These are phyloP conservation scores for Globisporangium ultimum DNA, from an alignment of 352 stramenopile species.

Conservation along the genomic window DNA sequence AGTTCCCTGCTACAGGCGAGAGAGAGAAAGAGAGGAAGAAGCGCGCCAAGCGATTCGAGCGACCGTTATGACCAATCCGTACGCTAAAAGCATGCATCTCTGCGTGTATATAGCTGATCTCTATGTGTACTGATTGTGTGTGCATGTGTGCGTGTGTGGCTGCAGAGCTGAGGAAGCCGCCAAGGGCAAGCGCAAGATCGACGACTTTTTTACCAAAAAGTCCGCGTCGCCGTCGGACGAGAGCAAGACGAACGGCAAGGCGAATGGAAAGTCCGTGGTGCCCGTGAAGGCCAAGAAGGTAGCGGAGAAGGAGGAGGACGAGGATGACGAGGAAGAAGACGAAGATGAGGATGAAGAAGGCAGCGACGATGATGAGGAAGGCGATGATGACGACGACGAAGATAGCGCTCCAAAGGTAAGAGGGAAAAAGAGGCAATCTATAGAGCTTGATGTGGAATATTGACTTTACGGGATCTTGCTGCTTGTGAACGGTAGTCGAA, in stretches of 20 bases:
- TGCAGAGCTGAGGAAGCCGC: slow-evolving; percentile 38
- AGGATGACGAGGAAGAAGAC: slow-evolving; percentile 43
- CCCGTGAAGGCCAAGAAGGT: slow-evolving; percentile 25
- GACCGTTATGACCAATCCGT: slow-evolving; percentile 30
- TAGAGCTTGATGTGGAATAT: not conserved
- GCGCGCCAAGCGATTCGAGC: not conserved
- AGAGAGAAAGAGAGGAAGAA: too few species aligned
- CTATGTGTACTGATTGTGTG: not conserved
- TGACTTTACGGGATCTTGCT: not conserved
- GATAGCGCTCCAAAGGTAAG: slow-evolving; percentile 42
- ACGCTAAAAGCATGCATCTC: slow-evolving; percentile 7
- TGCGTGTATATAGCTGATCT: not conserved
- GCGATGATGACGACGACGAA: slow-evolving; percentile 37
- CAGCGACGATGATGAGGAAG: slow-evolving; percentile 25
- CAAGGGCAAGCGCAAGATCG: slow-evolving; percentile 41
- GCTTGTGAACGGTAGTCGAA: slow-evolving; percentile 31
- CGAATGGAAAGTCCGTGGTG: slow-evolving; percentile 31
- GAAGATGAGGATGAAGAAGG: slow-evolving; percentile 38
- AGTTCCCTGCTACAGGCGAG: too few species aligned
- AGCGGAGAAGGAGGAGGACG: slow-evolving; percentile 42
- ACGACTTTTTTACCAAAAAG: slow-evolving; percentile 22
- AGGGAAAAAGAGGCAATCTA: too few species aligned
- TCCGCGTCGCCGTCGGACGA: not conserved
- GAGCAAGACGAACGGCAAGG: slow-evolving; percentile 30
- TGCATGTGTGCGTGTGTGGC: too few species aligned